phyloP scores from a whole-genome alignment of 441 rosid species.

The Pelargonium exstipulatum region DNA sequence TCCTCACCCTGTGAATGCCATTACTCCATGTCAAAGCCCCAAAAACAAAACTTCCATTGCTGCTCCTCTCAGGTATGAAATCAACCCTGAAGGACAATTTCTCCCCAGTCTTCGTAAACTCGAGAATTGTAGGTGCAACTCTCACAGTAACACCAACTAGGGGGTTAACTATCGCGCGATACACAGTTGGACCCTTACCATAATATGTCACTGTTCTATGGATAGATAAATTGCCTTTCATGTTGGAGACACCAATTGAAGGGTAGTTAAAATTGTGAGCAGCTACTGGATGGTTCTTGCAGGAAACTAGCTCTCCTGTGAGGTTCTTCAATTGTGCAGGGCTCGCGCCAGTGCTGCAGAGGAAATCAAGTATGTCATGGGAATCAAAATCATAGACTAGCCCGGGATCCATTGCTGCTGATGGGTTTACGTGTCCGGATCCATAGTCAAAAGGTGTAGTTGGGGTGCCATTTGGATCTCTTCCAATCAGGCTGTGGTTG shows the following conservation, averaged over 20 bases:
- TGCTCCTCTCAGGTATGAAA: conserved; percentile 32
- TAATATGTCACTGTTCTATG: conserved; percentile 38
- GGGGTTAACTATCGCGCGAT: conserved; percentile 24
- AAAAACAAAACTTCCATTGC: conserved; percentile 37
- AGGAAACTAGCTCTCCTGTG: conserved; percentile 33
- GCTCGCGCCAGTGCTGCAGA: conserved; percentile 43
- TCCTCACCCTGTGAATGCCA: conserved; percentile 32
- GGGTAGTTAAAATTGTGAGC: conserved; percentile 43
- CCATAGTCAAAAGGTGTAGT: conserved; percentile 49
- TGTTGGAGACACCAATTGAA: conserved; percentile 40
- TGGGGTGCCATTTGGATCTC: conserved; percentile 34
- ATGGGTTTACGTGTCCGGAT: conserved; percentile 46
- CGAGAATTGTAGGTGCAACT: conserved; percentile 36
- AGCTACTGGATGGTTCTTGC: conserved; percentile 24
- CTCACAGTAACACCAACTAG: conserved; percentile 34
- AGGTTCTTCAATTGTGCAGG: conserved; percentile 40
- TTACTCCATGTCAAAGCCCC: conserved; percentile 49
- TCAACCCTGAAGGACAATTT: conserved; percentile 38
- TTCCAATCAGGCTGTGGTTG: conserved; percentile 22
- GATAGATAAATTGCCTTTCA: conserved; percentile 37
- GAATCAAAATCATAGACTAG: conserved; percentile 38
- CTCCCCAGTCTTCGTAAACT: conserved; percentile 33
- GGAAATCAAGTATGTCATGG: conserved; percentile 35
- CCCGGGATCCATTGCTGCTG: conserved; percentile 39
- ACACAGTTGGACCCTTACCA: conserved; percentile 32